Evolutionary conservation across 352 stramenopile species (phyloP).

Genomic region (Blastocystis sp.): DNA sequence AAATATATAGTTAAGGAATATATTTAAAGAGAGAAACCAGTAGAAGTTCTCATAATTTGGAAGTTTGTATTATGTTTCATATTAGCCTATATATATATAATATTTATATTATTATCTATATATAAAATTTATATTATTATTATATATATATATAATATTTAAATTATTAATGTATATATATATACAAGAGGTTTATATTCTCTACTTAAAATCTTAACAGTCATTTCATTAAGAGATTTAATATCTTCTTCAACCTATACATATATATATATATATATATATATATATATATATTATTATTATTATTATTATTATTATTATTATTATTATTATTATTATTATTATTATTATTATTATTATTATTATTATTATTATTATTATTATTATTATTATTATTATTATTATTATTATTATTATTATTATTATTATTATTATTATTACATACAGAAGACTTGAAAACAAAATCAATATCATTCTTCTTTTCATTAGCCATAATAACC

Average conservation of each 20-base stretch:
- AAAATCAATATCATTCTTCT: not conserved
- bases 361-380: conserved; percentile 4
- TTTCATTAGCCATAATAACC: not conserved
- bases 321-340: no score
- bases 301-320: no score
- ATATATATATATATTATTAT: no score
- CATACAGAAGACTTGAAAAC: not conserved
- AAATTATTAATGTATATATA: not conserved
- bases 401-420: not conserved
- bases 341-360: not conserved
- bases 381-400: conserved; percentile 1
- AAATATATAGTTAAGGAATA: no score
- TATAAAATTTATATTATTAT: conserved; percentile 4
- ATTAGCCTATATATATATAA: not conserved
- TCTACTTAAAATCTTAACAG: no score
- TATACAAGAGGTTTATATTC: no score
- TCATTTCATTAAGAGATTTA: no score
- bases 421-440: not conserved
- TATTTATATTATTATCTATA: conserved; percentile 7
- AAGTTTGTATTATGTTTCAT: conserved; percentile 3
- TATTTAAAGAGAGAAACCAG: conserved; percentile 21
- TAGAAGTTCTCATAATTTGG: conserved; percentile 14
- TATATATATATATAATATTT: not conserved
- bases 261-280: no score
- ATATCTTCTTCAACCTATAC: no score